These are phyloP conservation scores for Nannizzia gypsea DNA, from an alignment of 2,329 filamentous ascomycete genomes.

Conservation along the genomic window DNA sequence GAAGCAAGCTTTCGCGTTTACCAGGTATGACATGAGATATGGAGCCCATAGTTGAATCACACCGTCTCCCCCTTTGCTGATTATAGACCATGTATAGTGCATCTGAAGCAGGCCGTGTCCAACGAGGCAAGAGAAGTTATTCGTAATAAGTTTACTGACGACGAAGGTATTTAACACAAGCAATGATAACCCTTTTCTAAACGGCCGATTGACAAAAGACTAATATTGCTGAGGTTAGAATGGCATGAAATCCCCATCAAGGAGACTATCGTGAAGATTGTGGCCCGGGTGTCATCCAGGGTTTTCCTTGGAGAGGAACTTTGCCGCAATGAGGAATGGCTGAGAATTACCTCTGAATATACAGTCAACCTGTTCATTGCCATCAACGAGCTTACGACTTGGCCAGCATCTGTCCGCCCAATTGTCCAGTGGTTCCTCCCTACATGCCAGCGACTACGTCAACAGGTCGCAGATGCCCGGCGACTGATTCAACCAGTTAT, in stretches of 20 bases:
- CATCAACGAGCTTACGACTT: slow-evolving; percentile 13
- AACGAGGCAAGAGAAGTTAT: slow-evolving; percentile 9
- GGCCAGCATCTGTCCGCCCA: slow-evolving; percentile 5
- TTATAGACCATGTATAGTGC: slow-evolving; percentile 3
- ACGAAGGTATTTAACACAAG: slow-evolving; percentile 6
- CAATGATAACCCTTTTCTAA: neutral
- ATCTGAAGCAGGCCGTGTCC: slow-evolving; percentile 12
- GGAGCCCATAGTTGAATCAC: neutral
- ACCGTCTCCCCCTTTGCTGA: neutral
- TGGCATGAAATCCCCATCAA: slow-evolving; percentile 16
- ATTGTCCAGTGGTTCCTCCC: slow-evolving; percentile 13
- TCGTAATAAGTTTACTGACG: slow-evolving; percentile 11
- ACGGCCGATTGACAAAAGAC: neutral
- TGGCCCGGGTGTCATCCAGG: slow-evolving; percentile 14
- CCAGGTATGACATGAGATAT: slow-evolving; percentile 13
- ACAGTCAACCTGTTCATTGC: slow-evolving; percentile 13
- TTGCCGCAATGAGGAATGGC: slow-evolving; percentile 15
- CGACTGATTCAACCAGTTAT: slow-evolving; percentile 15
- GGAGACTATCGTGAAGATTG: slow-evolving; percentile 11
- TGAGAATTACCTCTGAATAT: slow-evolving; percentile 13
- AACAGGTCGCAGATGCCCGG: slow-evolving; percentile 10
- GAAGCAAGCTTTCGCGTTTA: slow-evolving; percentile 17
- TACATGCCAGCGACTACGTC: slow-evolving; percentile 8
- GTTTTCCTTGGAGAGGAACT: slow-evolving; percentile 15
- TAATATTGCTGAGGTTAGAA: slow-evolving; percentile 3